Percentiles rank a stretch among this genome's conserved stretches.
These are phyloP conservation scores for Tricholoma bakamatsutake DNA, from an alignment of 768 basidiomycete species.

Conservation along the genomic window DNA sequence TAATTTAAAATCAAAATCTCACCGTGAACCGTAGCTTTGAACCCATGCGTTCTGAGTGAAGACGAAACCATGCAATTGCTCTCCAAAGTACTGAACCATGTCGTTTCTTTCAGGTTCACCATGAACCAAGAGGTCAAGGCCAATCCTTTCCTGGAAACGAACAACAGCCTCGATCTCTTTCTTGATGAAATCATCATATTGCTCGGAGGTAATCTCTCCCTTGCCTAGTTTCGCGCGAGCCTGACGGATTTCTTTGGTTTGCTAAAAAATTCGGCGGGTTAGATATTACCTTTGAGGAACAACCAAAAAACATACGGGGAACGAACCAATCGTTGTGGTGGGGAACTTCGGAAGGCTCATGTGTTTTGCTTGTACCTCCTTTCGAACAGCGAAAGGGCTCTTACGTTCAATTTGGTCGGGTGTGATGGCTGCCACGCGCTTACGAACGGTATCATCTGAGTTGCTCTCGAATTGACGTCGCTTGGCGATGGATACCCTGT, in stretches of 20 bases:
- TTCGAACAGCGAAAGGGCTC: constrained; percentile 82
- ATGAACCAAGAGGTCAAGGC: constrained; percentile 95
- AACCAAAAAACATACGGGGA: constrained; percentile 60
- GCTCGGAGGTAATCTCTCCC: constrained; percentile 73
- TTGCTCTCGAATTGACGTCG: constrained; percentile 92
- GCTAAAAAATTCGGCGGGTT: constrained; percentile 37
- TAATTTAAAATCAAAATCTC: constrained; percentile 17
- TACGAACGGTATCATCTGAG: constrained; percentile 93
- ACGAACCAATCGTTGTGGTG: constrained; percentile 97
- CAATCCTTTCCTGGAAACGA: constrained; percentile 94
- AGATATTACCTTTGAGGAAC: neutral
- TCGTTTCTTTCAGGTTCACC: constrained; percentile 99
- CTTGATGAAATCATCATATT: constrained; percentile 98
- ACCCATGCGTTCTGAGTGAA: constrained; percentile 99
- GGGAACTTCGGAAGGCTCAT: constrained; percentile 95
- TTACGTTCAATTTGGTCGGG: constrained; percentile 81
- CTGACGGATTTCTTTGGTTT: constrained; percentile 98
- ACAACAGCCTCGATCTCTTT: constrained; percentile 94
- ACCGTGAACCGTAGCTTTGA: constrained; percentile 98
- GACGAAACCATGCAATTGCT: constrained; percentile 89
- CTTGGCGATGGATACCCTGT: constrained; percentile 85
- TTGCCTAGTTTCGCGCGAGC: constrained; percentile 95
- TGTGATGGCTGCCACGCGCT: constrained; percentile 90
- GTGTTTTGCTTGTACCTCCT: constrained; percentile 83
- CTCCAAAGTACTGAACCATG: constrained; percentile 99